Evolutionary conservation across 345 rosid species (phyloP).

Genomic region (Capsella bursapastoris): DNA sequence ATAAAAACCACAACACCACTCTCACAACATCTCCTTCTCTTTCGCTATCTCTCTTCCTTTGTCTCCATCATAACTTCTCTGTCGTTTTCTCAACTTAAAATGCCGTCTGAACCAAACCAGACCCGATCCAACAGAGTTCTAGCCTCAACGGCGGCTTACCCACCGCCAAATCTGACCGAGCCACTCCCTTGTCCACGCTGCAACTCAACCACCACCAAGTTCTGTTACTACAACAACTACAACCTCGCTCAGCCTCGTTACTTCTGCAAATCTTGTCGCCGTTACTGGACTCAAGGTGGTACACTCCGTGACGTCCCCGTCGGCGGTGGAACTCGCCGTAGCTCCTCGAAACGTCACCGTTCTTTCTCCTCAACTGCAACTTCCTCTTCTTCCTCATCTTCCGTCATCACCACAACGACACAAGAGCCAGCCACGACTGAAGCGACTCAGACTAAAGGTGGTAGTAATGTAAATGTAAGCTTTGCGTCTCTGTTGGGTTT

Average conservation of each 20-base stretch:
- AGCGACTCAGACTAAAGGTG: constrained; percentile 44
- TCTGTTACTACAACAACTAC: constrained; percentile 97
- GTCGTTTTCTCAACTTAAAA: constrained; percentile 38
- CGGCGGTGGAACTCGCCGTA: constrained; percentile 87
- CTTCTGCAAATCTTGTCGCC: constrained; percentile 92
- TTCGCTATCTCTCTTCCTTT: constrained; percentile 37
- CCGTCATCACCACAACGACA: constrained; percentile 27
- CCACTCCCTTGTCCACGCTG: constrained; percentile 95
- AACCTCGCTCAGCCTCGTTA: constrained; percentile 96
- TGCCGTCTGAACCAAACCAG: constrained; percentile 59
- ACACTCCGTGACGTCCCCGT: constrained; percentile 89
- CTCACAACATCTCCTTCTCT: constrained; percentile 40
- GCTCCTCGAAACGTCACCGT: constrained; percentile 48
- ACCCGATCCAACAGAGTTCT: constrained; percentile 46
- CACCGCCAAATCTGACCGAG: constrained; percentile 68
- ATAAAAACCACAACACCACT: constrained; percentile 39
- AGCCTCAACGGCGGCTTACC: constrained; percentile 49
- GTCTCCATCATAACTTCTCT: constrained; percentile 3
- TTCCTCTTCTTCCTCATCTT: constrained; percentile 50
- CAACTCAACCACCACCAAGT: constrained; percentile 83
- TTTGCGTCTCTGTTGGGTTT: constrained; percentile 76
- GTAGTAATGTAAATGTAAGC: constrained; percentile 43
- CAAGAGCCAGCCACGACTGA: constrained; percentile 36
- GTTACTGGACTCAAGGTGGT: constrained; percentile 99
- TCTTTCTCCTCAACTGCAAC: constrained; percentile 48